phyloP scores from a whole-genome alignment of 176 grass and related monocot genomes.

The Thinopyrum elongatum region DNA sequence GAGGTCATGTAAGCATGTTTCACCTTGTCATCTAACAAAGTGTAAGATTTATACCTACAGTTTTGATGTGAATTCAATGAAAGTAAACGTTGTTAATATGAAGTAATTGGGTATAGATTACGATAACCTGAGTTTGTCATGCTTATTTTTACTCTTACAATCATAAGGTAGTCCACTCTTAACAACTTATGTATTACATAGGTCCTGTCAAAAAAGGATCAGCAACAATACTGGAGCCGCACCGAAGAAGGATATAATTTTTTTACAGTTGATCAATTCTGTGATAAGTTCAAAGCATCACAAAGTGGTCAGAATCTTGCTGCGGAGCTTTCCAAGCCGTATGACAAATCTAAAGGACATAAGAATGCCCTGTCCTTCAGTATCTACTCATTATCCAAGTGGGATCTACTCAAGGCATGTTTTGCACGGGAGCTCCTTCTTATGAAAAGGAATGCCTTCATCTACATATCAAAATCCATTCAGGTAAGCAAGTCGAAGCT shows the following conservation, averaged over 20 bases:
- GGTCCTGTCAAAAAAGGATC: conserved; percentile 78
- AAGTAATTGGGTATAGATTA: too few relatives aligned
- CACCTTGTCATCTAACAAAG: background rate
- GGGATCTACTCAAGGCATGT: conserved; percentile 70
- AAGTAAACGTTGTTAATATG: too few relatives aligned
- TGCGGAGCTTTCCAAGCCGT: conserved; percentile 42
- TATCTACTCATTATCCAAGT: conserved; percentile 63
- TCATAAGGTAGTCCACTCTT: background rate
- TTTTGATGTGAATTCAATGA: background rate
- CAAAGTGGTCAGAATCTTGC: conserved; percentile 45
- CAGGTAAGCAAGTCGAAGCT: conserved; percentile 20
- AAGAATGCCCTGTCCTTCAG: conserved; percentile 56
- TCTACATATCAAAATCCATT: conserved; percentile 62
- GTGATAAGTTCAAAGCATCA: conserved; percentile 46
- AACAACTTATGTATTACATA: conserved; percentile 28
- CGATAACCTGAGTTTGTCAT: too few relatives aligned
- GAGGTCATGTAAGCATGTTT: background rate
- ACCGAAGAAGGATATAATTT: conserved; percentile 50
- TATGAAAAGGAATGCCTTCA: conserved; percentile 65
- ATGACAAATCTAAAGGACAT: conserved; percentile 43
- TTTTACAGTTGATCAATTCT: conserved; percentile 57
- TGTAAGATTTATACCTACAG: background rate
- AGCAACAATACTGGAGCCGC: conserved; percentile 63
- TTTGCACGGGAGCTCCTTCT: conserved; percentile 69
- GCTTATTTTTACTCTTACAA: background rate